Conservation (phyloP, 169 alveolate genomes). For the Plasmodium reichenowi region DNA sequence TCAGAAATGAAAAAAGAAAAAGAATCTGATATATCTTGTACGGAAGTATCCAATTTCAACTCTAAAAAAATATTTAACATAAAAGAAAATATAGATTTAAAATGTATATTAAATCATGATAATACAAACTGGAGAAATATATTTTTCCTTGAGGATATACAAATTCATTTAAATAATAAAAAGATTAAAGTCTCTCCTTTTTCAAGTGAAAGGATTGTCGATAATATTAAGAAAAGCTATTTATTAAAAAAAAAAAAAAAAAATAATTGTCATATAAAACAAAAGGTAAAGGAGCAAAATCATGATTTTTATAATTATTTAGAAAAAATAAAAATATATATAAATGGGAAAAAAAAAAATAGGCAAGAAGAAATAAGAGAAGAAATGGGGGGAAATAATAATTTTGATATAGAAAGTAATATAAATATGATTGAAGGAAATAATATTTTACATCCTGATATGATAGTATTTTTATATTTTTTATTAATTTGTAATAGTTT, state of each 20-base stretch:
- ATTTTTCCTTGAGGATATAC: slow-evolving; percentile 56
- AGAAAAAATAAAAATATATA: neutral
- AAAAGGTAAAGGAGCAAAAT: neutral
- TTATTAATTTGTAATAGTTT: slow-evolving; percentile 33
- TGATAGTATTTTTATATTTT: slow-evolving; percentile 50
- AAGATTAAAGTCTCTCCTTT: slow-evolving; percentile 33
- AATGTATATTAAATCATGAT: slow-evolving; percentile 29
- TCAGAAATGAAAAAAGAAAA: neutral
- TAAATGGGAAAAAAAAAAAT: neutral
- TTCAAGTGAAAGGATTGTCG: slow-evolving; percentile 26
- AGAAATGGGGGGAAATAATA: neutral
- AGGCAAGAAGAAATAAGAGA: neutral
- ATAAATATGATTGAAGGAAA: slow-evolving; percentile 9
- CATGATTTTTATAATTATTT: too few species aligned
- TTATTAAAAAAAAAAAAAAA: neutral
- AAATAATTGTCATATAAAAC: neutral
- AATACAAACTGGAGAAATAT: slow-evolving; percentile 38
- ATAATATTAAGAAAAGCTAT: neutral
- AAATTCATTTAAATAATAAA: slow-evolving; percentile 36
- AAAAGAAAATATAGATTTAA: slow-evolving; percentile 30
- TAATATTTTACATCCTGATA: slow-evolving; percentile 5
- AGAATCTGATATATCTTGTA: neutral
- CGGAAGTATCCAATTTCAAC: neutral
- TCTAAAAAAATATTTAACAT: neutral
- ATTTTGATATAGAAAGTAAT: neutral